A percentile compares a stretch with the other conserved stretches of the same genome.
Conservation (phyloP, 116 monocot species). For the Phalaenopsis hybrid region DNA sequence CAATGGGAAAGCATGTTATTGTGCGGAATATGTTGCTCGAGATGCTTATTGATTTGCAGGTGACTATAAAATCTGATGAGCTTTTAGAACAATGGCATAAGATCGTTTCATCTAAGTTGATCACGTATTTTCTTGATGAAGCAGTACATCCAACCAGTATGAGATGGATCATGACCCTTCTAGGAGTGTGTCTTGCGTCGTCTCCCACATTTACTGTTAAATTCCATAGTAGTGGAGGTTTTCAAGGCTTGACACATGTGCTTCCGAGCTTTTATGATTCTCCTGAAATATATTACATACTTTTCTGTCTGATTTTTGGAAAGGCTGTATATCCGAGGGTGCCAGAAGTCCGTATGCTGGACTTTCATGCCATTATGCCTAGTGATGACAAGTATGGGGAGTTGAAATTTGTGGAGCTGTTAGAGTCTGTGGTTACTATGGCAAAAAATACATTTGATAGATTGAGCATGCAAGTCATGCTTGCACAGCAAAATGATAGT, state of each 20-base stretch:
- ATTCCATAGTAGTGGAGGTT: constrained; percentile 82
- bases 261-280: constrained; percentile 96
- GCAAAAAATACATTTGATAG: constrained; percentile 91
- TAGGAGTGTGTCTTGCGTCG: constrained; percentile 90
- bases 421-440: constrained; percentile 91
- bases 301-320: constrained; percentile 93
- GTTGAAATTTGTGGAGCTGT: constrained; percentile 84
- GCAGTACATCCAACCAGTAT: constrained; percentile 98
- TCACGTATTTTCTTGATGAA: constrained; percentile 98
- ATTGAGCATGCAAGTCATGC: constrained; percentile 71
- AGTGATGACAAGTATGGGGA: constrained; percentile 83
- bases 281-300: constrained; percentile 95
- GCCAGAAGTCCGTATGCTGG: constrained; percentile 96
- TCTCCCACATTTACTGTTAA: constrained; percentile 77
- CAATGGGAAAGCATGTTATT: constrained; percentile 97
- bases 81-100: constrained; percentile 99
- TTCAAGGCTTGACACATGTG: constrained; percentile 64
- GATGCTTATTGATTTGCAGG: constrained; percentile 96
- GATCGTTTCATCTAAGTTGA: constrained; percentile 92
- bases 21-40: constrained; percentile 96
- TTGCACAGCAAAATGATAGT: constrained; percentile 70
- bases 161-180: constrained; percentile 99
- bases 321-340: constrained; percentile 92
- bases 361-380: constrained; percentile 91
- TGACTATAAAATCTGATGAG: constrained; percentile 85